Evolutionary conservation across 176 grass and related monocot species (phyloP), one percentile per base, ranked within the genome.

Genomic region (Oryza officinalis): DNA sequence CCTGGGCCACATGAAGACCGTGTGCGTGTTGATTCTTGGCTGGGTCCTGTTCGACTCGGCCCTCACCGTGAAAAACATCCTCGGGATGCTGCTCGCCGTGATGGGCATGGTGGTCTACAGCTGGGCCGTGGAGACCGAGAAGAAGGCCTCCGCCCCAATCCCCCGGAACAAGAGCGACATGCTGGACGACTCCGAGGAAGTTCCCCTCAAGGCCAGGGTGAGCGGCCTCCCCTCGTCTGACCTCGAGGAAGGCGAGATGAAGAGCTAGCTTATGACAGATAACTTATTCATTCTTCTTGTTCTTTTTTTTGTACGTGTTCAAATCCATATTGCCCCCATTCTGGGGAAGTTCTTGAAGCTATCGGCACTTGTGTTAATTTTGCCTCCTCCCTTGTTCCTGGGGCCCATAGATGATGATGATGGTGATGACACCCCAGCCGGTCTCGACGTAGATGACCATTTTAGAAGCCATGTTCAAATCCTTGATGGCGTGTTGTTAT

Each of bases 1-100:
- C 31, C 81, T 97, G 71, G 95, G 95, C 30, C 95, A 97, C 87
- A 97, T 91, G 90, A 97, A 93, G 83, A 95, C 92, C n/a, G 95
- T 97, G 33, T 91, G 86, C 6, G 95, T 94, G 31, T 65, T 97
- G 44, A 91, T 88, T 67, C 92, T 97, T 1, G 92, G 95, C 71
- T 97, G 95, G 92, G 45, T 97, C 66, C 77, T 97, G 45, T 97
- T 97, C 2, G 95, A 95, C 88, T 94, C 95, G 11, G 92, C 90
- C 23, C 90, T 97, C 61, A 92, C 92, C 25, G 22, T 93, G 22
- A 94, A 97, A 85, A 97, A 94, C 75, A 92, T 97, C 59, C 81
- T 97, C 0, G 92, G 92, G 2, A 97, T 94, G 95, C 52, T 97
- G 70, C 90, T 97, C 0, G 92, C 95, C n/a, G 81, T 94, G 15